Evolutionary conservation across 2,329 filamentous ascomycete species (phyloP).

Genomic region (Fusarium anguioides): DNA sequence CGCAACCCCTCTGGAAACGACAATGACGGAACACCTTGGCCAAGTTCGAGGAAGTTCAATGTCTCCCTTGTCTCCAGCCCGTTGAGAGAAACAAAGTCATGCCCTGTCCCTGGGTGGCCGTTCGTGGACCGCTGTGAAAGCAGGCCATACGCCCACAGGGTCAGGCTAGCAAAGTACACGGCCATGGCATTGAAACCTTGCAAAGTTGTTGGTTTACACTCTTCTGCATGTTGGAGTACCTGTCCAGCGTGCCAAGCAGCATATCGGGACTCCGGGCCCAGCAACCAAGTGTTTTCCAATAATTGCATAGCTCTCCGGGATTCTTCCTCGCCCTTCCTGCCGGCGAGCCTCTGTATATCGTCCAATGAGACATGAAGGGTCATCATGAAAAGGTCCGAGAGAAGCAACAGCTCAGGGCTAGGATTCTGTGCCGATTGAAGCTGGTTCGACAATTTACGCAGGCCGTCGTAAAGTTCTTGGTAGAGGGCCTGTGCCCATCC

Average conservation of each 20-base stretch:
- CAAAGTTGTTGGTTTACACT: conserved; percentile 33
- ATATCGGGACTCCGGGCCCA: conserved; percentile 33
- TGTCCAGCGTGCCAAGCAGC: conserved; percentile 43
- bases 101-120: conserved; percentile 6
- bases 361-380: conserved; percentile 39
- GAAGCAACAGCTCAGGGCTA: conserved; percentile 27
- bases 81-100: conserved; percentile 33
- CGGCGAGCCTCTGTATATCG: conserved; percentile 37
- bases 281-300: conserved; percentile 34
- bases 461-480: conserved; percentile 37
- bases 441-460: conserved; percentile 33
- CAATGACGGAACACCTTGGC: conserved; percentile 32
- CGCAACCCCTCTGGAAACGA: conserved; percentile 18
- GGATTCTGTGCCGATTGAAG: conserved; percentile 10
- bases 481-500: conserved; percentile 38
- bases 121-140: conserved; percentile 16
- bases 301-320: conserved; percentile 25
- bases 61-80: conserved; percentile 28
- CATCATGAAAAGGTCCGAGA: conserved; percentile 45
- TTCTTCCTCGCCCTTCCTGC: conserved; percentile 39
- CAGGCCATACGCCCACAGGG: conserved; percentile 39
- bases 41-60: conserved; percentile 32
- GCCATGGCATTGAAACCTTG: conserved; percentile 40
- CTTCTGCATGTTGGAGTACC: conserved; percentile 36
- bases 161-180: conserved; percentile 40